Conservation (phyloP, 176 grass and related monocot genomes). For the Guadua angustifolia region DNA sequence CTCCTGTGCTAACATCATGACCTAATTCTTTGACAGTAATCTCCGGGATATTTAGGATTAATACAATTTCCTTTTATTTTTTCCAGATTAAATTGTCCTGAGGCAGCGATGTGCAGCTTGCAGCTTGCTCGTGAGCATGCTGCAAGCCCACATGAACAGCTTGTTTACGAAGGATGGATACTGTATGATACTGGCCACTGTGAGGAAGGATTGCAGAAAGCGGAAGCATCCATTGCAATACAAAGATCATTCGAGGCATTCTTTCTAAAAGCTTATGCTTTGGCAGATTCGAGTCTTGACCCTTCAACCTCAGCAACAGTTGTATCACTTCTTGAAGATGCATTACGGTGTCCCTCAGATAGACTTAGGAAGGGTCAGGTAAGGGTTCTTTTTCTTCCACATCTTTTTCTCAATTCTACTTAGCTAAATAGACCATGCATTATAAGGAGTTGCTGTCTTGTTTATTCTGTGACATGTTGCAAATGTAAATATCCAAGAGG, state of each 20-base stretch:
- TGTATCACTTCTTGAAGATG: constrained; percentile 89
- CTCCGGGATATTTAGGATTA: constrained; percentile 22
- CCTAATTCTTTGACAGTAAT: neutral
- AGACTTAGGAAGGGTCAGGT: constrained; percentile 94
- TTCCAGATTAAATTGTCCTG: constrained; percentile 80
- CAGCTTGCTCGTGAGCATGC: constrained; percentile 81
- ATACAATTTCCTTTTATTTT: constrained; percentile 29
- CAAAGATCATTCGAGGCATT: constrained; percentile 95
- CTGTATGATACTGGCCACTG: constrained; percentile 93
- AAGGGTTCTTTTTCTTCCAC: constrained; percentile 2
- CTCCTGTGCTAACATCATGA: constrained; percentile 6
- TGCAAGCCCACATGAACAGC: constrained; percentile 67
- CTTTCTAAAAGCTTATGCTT: constrained; percentile 92
- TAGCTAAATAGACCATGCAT: neutral
- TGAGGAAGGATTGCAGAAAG: constrained; percentile 80
- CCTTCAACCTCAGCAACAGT: constrained; percentile 75
- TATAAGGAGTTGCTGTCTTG: neutral
- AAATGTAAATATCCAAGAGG: neutral
- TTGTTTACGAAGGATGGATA: constrained; percentile 95
- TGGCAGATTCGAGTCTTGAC: constrained; percentile 80
- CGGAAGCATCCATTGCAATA: constrained; percentile 83
- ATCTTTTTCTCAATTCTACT: constrained; percentile 9
- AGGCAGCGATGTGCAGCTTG: constrained; percentile 87
- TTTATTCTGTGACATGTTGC: constrained; percentile 21
- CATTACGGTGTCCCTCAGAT: constrained; percentile 84